phyloP scores from a whole-genome alignment of 2,329 filamentous ascomycete species.

The Penicillium aurantiogriseum region DNA sequence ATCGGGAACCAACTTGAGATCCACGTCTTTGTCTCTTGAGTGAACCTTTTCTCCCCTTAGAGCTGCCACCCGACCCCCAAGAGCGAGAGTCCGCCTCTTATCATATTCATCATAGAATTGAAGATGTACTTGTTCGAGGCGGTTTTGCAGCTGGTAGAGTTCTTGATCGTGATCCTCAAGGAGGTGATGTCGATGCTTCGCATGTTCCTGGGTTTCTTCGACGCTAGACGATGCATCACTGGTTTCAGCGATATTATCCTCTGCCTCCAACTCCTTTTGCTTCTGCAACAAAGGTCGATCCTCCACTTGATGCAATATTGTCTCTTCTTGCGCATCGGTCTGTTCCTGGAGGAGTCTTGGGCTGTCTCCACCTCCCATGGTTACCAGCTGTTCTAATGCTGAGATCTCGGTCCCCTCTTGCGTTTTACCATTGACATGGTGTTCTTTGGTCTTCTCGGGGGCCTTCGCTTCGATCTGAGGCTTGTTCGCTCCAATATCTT shows the following conservation, averaged over 20 bases:
- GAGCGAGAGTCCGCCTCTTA: slow-evolving; percentile 44
- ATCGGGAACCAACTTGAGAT: slow-evolving; percentile 71
- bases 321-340: slow-evolving; percentile 79
- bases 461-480: slow-evolving; percentile 27
- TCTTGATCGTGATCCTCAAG: slow-evolving; percentile 87
- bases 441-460: slow-evolving; percentile 24
- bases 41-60: slow-evolving; percentile 49
- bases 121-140: slow-evolving; percentile 71
- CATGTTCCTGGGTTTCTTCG: slow-evolving; percentile 40
- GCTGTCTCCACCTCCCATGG: slow-evolving; percentile 70
- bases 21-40: slow-evolving; percentile 45
- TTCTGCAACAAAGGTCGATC: slow-evolving; percentile 88
- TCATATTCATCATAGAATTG: slow-evolving; percentile 85
- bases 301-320: slow-evolving; percentile 81
- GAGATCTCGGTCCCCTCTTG: slow-evolving; percentile 44
- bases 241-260: slow-evolving; percentile 65
- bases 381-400: slow-evolving; percentile 72
- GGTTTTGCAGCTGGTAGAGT: slow-evolving; percentile 70
- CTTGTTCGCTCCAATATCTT: slow-evolving; percentile 52
- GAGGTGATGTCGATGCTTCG: slow-evolving; percentile 65
- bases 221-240: slow-evolving; percentile 46
- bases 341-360: slow-evolving; percentile 69
- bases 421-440: slow-evolving; percentile 36
- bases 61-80: slow-evolving; percentile 50
- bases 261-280: slow-evolving; percentile 85